Percentiles rank a stretch among this genome's conserved stretches.
Conservation (phyloP, 2,329 filamentous ascomycete species). For the Cordyceps fumosorosea region DNA sequence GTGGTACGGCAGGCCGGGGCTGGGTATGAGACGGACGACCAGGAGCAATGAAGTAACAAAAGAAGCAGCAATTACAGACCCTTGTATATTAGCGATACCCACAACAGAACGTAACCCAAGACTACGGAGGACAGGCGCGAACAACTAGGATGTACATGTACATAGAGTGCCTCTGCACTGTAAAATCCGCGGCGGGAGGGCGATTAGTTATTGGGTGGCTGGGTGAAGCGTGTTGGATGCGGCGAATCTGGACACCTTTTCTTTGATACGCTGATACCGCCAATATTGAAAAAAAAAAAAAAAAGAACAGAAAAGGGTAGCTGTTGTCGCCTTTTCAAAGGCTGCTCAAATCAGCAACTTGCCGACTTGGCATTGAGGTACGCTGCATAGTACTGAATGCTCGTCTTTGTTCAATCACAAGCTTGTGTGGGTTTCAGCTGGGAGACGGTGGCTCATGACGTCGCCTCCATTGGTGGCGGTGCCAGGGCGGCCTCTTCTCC, state of each 20-base stretch:
- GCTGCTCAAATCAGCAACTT: too few species aligned
- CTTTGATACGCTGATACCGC: neutral
- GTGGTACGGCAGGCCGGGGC: slow-evolving; percentile 25
- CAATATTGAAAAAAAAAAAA: neutral
- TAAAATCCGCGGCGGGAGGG: neutral
- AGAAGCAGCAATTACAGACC: neutral
- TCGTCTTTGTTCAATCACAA: slow-evolving; percentile 4
- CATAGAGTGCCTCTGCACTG: neutral
- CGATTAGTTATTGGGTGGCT: neutral
- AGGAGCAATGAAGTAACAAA: slow-evolving; percentile 20
- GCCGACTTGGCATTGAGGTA: too few species aligned
- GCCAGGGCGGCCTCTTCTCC: slow-evolving; percentile 11
- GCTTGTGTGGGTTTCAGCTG: slow-evolving; percentile 9
- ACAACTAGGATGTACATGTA: neutral
- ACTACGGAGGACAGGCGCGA: neutral
- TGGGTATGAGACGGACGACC: slow-evolving; percentile 22
- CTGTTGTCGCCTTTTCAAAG: too few species aligned
- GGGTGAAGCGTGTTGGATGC: neutral
- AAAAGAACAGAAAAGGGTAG: neutral
- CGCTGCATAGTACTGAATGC: neutral
- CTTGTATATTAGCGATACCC: slow-evolving; percentile 9
- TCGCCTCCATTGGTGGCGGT: slow-evolving; percentile 7
- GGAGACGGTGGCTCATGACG: slow-evolving; percentile 9
- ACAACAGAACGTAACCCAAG: neutral
- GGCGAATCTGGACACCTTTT: neutral